Evolutionary conservation across 164 flowering plant genomes (phyloP).

Genomic region (Vitis amurensis): DNA sequence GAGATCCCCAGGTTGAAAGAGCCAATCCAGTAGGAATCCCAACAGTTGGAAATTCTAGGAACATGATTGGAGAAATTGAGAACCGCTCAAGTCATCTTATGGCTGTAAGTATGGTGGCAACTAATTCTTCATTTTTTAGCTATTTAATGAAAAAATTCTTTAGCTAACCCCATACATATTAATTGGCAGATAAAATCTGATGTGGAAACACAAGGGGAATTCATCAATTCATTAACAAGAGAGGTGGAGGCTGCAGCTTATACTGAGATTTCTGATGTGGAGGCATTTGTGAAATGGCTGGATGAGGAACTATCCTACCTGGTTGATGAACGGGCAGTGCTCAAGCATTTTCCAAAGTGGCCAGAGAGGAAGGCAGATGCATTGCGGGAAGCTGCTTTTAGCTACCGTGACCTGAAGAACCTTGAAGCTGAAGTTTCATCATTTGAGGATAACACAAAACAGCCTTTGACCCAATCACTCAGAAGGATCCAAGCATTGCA

Average conservation of each 20-base stretch:
- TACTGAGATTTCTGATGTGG: constrained; percentile 59
- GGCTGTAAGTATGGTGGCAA: constrained; percentile 47
- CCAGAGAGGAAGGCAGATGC: constrained; percentile 84
- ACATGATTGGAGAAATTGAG: constrained; percentile 91
- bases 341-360: constrained; percentile 80
- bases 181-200: constrained; percentile 57
- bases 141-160: background rate
- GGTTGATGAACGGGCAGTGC: constrained; percentile 86
- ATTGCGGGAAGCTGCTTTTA: constrained; percentile 74
- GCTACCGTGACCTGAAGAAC: constrained; percentile 61
- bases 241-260: constrained; percentile 58
- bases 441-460: constrained; percentile 51
- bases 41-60: constrained; percentile 29
- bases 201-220: constrained; percentile 62
- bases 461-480: constrained; percentile 35
- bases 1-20: constrained; percentile 38
- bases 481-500: constrained; percentile 61
- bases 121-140: background rate
- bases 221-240: constrained; percentile 44
- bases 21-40: constrained; percentile 24
- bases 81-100: constrained; percentile 67
- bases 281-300: constrained; percentile 75
- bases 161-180: background rate
- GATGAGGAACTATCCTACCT: constrained; percentile 63
- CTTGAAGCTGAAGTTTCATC: constrained; percentile 51